Evolutionary conservation across 257 asterid species (phyloP).

Genomic region (Rehmannia glutinosa): DNA sequence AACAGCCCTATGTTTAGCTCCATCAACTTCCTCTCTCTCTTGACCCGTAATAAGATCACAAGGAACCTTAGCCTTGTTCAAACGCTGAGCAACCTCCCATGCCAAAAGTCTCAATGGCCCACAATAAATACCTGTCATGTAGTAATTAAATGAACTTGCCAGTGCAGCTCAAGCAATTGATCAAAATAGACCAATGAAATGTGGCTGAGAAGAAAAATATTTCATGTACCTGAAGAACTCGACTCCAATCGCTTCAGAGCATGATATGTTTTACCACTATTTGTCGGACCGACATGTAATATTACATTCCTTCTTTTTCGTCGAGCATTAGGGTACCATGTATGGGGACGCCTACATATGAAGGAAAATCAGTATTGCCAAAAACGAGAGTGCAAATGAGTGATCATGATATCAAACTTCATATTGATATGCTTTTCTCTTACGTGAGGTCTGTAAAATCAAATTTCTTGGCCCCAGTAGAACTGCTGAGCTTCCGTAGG

Average conservation of each 20-base stretch:
- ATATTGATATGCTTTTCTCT: conserved; percentile 19
- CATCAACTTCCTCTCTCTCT: conserved; percentile 86
- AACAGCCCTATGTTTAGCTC: conserved; percentile 81
- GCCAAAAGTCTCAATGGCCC: conserved; percentile 98
- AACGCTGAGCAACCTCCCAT: conserved; percentile 91
- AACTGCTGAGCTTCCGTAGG: conserved; percentile 49
- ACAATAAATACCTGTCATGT: conserved; percentile 69
- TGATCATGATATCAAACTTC: conserved; percentile 8
- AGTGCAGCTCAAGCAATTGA: conserved; percentile 8
- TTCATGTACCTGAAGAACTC: conserved; percentile 63
- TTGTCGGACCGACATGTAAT: conserved; percentile 97
- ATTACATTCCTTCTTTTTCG: conserved; percentile 57
- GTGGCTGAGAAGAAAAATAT: neutral
- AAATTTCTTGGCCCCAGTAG: conserved; percentile 29
- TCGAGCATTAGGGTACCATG: conserved; percentile 94
- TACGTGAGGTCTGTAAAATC: conserved; percentile 96
- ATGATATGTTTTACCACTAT: conserved; percentile 91
- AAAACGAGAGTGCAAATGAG: neutral
- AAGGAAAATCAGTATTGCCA: neutral
- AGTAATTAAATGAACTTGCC: conserved; percentile 2
- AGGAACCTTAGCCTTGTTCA: conserved; percentile 87
- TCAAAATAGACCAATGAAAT: conserved; percentile 5
- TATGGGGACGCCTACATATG: conserved; percentile 66
- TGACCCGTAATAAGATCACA: conserved; percentile 96
- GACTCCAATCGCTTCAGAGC: conserved; percentile 79